These are phyloP conservation scores for Nannizziopsis barbatae DNA, from an alignment of 2,329 filamentous ascomycete genomes.

Conservation along the genomic window DNA sequence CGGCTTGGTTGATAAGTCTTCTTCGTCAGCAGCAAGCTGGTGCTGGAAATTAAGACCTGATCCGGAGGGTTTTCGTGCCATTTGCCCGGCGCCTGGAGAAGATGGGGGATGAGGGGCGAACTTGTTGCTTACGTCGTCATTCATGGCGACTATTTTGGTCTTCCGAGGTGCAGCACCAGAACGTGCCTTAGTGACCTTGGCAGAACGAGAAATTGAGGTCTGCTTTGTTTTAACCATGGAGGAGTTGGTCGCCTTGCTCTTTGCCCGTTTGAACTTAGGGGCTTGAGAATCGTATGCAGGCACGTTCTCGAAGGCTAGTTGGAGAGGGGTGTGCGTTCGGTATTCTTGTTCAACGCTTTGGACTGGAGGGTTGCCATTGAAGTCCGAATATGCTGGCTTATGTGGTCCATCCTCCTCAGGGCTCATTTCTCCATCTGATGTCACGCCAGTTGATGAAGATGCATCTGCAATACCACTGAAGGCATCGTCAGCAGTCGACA, in stretches of 20 bases:
- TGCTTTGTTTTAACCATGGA: conserved; percentile 14
- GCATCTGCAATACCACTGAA: conserved; percentile 82
- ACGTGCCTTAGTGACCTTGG: conserved; percentile 26
- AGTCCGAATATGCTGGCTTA: conserved; percentile 31
- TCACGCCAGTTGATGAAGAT: conserved; percentile 73
- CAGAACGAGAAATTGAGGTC: conserved; percentile 17
- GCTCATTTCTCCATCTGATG: conserved; percentile 58
- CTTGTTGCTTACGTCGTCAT: conserved; percentile 15
- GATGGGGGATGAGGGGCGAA: conserved; percentile 47
- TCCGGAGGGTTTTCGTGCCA: conserved; percentile 42
- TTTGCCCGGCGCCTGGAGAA: conserved; percentile 28
- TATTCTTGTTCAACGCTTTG: conserved; percentile 47
- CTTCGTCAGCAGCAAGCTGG: conserved; percentile 58
- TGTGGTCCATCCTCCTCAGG: conserved; percentile 49
- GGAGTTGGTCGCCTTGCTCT: conserved; percentile 34
- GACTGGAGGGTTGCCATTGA: conserved; percentile 49
- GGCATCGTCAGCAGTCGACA: conserved; percentile 85
- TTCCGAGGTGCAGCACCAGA: conserved; percentile 29
- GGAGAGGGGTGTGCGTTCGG: conserved; percentile 42
- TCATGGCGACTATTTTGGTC: conserved; percentile 23
- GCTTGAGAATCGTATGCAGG: conserved; percentile 28
- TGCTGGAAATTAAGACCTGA: conserved; percentile 55
- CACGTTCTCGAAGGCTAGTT: conserved; percentile 44
- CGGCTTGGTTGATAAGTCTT: conserved; percentile 87
- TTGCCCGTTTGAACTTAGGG: conserved; percentile 43